phyloP scores from a whole-genome alignment of 2,329 filamentous ascomycete species.

The Cladosporium sp. region DNA sequence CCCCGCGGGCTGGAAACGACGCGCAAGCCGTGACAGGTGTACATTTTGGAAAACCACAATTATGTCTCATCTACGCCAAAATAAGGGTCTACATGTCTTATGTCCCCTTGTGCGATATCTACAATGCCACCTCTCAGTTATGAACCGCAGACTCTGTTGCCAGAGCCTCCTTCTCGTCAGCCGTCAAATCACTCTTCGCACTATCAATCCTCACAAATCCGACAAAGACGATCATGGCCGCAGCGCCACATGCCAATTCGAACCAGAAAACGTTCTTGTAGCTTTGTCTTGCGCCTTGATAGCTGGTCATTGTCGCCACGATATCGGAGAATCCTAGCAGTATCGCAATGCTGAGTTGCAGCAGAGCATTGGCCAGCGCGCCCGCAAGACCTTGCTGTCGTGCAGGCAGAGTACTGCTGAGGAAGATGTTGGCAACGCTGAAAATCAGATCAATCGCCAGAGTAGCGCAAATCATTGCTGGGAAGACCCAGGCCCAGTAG shows the following conservation, averaged over 20 bases:
- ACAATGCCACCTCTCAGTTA: neutral
- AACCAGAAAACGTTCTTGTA: conserved; percentile 67
- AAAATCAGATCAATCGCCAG: conserved; percentile 72
- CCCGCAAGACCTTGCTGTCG: conserved; percentile 68
- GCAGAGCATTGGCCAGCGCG: conserved; percentile 64
- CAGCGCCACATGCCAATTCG: conserved; percentile 52
- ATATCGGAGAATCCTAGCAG: conserved; percentile 69
- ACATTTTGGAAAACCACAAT: no score
- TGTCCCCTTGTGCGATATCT: neutral
- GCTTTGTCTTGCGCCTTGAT: conserved; percentile 44
- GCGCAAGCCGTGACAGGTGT: neutral
- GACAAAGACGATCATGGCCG: conserved; percentile 51
- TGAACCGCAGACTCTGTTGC: neutral
- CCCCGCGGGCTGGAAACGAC: neutral
- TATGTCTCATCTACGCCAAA: no score
- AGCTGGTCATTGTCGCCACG: conserved; percentile 45
- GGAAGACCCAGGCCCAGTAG: conserved; percentile 73
- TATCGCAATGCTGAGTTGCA: conserved; percentile 69
- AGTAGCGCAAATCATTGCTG: conserved; percentile 64
- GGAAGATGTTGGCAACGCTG: conserved; percentile 72
- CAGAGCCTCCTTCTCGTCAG: conserved; percentile 48
- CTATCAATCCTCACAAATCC: conserved; percentile 52
- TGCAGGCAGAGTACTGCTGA: conserved; percentile 63
- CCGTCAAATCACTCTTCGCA: conserved; percentile 55
- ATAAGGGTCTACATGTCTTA: no score